Conservation (phyloP, 1,284 basidiomycete species). For the Ceratobasidium sp. region DNA sequence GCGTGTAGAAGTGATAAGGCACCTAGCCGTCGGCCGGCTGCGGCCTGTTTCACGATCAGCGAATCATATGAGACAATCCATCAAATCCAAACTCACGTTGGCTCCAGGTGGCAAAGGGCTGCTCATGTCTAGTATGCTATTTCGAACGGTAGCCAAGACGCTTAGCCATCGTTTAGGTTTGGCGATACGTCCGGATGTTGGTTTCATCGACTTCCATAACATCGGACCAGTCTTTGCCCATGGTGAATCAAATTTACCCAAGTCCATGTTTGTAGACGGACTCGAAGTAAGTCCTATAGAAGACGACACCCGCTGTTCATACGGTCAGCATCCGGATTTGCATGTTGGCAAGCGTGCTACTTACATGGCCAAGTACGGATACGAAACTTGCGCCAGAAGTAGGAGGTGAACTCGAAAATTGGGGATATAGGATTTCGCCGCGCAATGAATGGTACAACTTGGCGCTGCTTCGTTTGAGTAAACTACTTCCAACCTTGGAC, state of each 20-base stretch:
- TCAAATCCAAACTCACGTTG: constrained; percentile 11
- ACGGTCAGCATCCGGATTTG: background rate
- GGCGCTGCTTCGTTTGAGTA: constrained; percentile 30
- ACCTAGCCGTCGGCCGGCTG: constrained; percentile 14
- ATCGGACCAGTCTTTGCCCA: constrained; percentile 33
- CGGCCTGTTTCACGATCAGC: background rate
- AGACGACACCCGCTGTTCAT: constrained; percentile 32
- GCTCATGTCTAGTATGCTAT: constrained; percentile 23
- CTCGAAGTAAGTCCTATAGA: constrained; percentile 38
- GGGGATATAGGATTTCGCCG: constrained; percentile 38
- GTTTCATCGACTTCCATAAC: constrained; percentile 39
- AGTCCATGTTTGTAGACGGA: constrained; percentile 24
- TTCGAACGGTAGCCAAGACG: constrained; percentile 17
- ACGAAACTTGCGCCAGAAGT: constrained; percentile 40
- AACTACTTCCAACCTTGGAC: constrained; percentile 5
- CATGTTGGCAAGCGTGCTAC: background rate
- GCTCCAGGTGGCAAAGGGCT: constrained; percentile 21
- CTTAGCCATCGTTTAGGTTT: constrained; percentile 39
- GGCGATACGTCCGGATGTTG: constrained; percentile 26
- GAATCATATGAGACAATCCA: background rate
- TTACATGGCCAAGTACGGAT: constrained; percentile 33
- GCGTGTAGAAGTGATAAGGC: constrained; percentile 28
- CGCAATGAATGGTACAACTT: constrained; percentile 35
- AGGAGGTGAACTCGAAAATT: constrained; percentile 26
- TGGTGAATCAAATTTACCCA: constrained; percentile 5